Conservation (phyloP, 306 rosid species). For the Quercus glauca region DNA sequence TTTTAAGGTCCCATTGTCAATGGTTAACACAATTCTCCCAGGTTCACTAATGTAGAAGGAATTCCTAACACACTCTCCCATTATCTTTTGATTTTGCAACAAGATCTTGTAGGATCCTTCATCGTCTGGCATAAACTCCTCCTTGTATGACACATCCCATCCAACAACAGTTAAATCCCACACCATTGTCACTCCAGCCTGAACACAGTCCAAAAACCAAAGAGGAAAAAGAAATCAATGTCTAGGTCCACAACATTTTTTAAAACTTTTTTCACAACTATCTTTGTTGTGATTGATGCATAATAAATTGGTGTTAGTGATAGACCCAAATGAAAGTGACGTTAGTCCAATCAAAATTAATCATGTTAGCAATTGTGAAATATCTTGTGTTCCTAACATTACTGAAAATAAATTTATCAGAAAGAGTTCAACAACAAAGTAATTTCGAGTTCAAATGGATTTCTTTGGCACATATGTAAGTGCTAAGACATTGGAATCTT, state of each 20-base stretch:
- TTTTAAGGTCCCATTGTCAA: slow-evolving; percentile 62
- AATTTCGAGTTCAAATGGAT: not conserved
- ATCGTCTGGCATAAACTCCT: slow-evolving; percentile 85
- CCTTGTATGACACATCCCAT: slow-evolving; percentile 86
- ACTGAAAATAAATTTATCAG: not conserved
- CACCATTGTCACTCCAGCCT: slow-evolving; percentile 69
- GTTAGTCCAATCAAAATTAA: too few relatives aligned
- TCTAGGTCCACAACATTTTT: too few relatives aligned
- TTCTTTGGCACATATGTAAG: not conserved
- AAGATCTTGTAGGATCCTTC: slow-evolving; percentile 77
- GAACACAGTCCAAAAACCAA: not conserved
- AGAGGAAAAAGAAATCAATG: not conserved
- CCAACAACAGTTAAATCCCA: slow-evolving; percentile 87
- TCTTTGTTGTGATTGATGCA: too few relatives aligned
- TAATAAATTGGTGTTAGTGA: too few relatives aligned
- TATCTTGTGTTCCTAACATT: too few relatives aligned
- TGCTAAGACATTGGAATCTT: not conserved
- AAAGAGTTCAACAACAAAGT: not conserved
- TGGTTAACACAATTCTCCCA: slow-evolving; percentile 65
- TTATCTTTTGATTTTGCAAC: slow-evolving; percentile 57
- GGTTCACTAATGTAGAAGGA: slow-evolving; percentile 83
- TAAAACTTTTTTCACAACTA: too few relatives aligned
- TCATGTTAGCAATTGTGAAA: too few relatives aligned
- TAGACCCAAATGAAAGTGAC: too few relatives aligned
- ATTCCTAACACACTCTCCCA: slow-evolving; percentile 61